A percentile compares a stretch with the other conserved stretches of the same genome.
These are phyloP conservation scores for Casaregolazyma lundiana DNA, from an alignment of 1,139 yeast genomes.

Conservation along the genomic window DNA sequence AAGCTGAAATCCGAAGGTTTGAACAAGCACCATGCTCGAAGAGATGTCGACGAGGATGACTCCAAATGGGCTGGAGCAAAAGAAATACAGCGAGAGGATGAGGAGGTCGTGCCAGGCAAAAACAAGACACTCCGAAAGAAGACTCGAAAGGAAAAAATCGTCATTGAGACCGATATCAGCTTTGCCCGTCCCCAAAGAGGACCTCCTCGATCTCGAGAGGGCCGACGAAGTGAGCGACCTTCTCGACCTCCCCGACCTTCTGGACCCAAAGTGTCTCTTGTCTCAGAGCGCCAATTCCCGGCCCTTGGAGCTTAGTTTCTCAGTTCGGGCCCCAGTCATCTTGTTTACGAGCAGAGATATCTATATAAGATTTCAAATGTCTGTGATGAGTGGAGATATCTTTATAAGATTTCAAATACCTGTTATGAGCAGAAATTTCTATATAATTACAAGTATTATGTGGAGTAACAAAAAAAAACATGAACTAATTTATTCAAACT, in stretches of 20 bases:
- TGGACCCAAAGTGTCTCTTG: conserved; percentile 13
- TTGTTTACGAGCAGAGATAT: not conserved
- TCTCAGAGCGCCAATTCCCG: conserved; percentile 31
- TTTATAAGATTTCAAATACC: too few species aligned
- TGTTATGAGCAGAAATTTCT: too few species aligned
- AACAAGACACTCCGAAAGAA: conserved; percentile 46
- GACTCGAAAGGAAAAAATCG: conserved; percentile 63
- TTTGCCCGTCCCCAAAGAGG: conserved; percentile 37
- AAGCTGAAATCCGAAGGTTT: conserved; percentile 42
- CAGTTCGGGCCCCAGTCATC: not conserved
- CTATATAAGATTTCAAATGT: too few species aligned
- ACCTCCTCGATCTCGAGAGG: conserved; percentile 19
- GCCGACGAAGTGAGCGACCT: conserved; percentile 31
- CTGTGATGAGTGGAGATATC: too few species aligned
- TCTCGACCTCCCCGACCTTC: conserved; percentile 25
- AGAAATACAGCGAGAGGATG: conserved; percentile 33
- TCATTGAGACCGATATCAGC: conserved; percentile 56
- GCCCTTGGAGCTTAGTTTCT: conserved; percentile 27
- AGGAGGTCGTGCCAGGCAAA: conserved; percentile 47
- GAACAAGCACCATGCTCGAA: conserved; percentile 46
- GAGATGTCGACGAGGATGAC: conserved; percentile 52
- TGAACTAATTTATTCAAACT: not conserved
- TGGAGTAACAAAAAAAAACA: not conserved
- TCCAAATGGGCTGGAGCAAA: conserved; percentile 42
- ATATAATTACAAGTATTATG: not conserved